Conservation (phyloP, 768 basidiomycete genomes). For the Trichaptum fuscoviolaceum region DNA sequence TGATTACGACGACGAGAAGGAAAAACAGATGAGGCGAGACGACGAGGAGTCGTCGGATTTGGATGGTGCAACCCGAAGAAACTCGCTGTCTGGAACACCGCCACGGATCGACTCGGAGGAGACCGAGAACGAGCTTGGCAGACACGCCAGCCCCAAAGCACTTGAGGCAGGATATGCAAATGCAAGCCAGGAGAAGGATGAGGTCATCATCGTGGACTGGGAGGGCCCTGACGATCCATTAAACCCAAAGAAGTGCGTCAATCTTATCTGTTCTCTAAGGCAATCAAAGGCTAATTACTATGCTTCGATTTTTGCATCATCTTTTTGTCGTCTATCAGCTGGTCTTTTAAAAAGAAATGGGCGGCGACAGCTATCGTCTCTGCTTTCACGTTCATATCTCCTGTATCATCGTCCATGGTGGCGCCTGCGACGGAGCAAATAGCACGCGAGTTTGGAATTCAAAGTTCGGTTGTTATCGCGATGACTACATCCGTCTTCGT, state of each 20-base stretch:
- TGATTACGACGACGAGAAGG: neutral
- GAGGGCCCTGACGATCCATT: constrained; percentile 30
- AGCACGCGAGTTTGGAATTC: constrained; percentile 49
- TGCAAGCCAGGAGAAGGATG: constrained; percentile 10
- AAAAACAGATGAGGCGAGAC: neutral
- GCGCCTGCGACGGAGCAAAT: constrained; percentile 57
- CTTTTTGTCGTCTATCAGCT: constrained; percentile 30
- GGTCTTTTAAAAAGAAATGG: constrained; percentile 58
- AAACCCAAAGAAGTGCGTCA: constrained; percentile 29
- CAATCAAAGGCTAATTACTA: too few relatives aligned
- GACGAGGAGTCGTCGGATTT: neutral
- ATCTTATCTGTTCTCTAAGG: too few relatives aligned
- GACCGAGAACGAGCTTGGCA: neutral
- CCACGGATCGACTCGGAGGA: constrained; percentile 1
- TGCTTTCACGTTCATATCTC: constrained; percentile 45
- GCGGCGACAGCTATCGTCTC: constrained; percentile 53
- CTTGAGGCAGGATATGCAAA: neutral
- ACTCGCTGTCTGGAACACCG: neutral
- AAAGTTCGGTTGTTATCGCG: constrained; percentile 39
- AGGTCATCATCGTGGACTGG: constrained; percentile 26
- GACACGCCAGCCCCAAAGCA: neutral
- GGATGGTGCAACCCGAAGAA: neutral
- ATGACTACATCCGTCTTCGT: constrained; percentile 59
- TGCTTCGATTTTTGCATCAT: too few relatives aligned
- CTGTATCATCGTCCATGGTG: constrained; percentile 74